Percentiles rank a stretch among this genome's conserved stretches.
phyloP scores from a whole-genome alignment of 257 asterid genomes.

The Lantana camara region DNA sequence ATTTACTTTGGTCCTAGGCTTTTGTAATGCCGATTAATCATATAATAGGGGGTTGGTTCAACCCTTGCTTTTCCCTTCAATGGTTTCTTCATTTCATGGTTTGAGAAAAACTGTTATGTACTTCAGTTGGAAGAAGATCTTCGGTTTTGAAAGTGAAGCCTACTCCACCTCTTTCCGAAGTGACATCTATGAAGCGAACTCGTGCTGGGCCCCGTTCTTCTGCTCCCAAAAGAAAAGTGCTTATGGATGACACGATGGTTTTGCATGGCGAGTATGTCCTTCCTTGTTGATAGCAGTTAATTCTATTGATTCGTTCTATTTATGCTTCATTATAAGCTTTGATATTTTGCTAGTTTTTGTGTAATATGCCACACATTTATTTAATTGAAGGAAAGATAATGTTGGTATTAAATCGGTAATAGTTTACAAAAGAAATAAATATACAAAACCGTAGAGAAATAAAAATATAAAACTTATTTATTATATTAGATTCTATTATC shows the following conservation, averaged over 20 bases:
- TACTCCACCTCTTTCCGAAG: conserved; percentile 71
- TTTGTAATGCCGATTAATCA: too few relatives aligned
- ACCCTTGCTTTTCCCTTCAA: conserved; percentile 2
- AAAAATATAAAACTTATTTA: too few relatives aligned
- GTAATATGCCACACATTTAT: background rate
- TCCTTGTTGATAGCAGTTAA: conserved; percentile 19
- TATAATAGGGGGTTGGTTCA: too few relatives aligned
- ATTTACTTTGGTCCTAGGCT: too few relatives aligned
- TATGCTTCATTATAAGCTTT: conserved; percentile 7
- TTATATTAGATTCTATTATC: too few relatives aligned
- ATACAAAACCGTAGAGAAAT: too few relatives aligned
- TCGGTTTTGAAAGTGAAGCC: conserved; percentile 71
- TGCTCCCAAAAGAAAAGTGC: conserved; percentile 75
- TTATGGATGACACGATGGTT: conserved; percentile 90
- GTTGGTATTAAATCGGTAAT: too few relatives aligned
- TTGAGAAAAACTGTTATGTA: conserved; percentile 24
- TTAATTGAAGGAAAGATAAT: background rate
- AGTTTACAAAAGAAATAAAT: too few relatives aligned
- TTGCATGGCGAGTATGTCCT: conserved; percentile 94
- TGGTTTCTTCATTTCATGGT: conserved; percentile 31
- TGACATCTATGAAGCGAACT: conserved; percentile 68
- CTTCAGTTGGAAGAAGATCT: conserved; percentile 68
- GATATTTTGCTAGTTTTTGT: conserved; percentile 22
- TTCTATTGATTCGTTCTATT: too few relatives aligned
- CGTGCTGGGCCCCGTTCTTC: conserved; percentile 59